These are phyloP conservation scores for Barnettozyma wickerhamii DNA, from an alignment of 805 yeast species.

Conservation along the genomic window DNA sequence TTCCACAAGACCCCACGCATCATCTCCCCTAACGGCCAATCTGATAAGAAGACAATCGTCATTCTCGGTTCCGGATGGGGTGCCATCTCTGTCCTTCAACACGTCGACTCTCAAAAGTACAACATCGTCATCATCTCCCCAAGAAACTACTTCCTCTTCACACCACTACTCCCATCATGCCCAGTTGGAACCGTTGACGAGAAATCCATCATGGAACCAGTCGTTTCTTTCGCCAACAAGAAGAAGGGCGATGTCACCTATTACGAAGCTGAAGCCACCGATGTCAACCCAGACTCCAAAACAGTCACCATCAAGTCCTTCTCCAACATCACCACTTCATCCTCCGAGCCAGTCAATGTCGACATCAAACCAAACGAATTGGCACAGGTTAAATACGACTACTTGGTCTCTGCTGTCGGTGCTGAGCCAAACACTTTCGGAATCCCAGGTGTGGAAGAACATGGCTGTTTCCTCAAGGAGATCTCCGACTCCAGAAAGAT, in stretches of 20 bases:
- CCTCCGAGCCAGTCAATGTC: constrained; percentile 10
- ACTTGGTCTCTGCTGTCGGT: constrained; percentile 89
- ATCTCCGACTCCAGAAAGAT: constrained; percentile 83
- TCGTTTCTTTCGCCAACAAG: constrained; percentile 79
- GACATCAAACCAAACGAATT: constrained; percentile 31
- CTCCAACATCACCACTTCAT: constrained; percentile 9
- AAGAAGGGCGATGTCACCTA: constrained; percentile 73
- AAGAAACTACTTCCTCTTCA: constrained; percentile 90
- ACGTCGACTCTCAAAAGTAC: constrained; percentile 79
- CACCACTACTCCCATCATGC: constrained; percentile 92
- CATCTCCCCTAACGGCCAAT: constrained; percentile 25
- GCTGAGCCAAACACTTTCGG: constrained; percentile 94
- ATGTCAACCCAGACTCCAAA: constrained; percentile 70
- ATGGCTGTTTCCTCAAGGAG: constrained; percentile 87
- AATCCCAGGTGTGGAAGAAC: constrained; percentile 87
- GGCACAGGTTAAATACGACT: constrained; percentile 61
- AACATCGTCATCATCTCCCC: constrained; percentile 91
- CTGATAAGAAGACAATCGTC: constrained; percentile 43
- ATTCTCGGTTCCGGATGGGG: constrained; percentile 95
- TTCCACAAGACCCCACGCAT: constrained; percentile 37
- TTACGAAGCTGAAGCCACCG: constrained; percentile 87
- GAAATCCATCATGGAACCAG: constrained; percentile 92
- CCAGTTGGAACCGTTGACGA: constrained; percentile 91
- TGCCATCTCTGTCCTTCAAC: constrained; percentile 76
- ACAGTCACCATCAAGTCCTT: constrained; percentile 55